Evolutionary conservation across 306 rosid species (phyloP).

Genomic region (Erythrophleum fordii): DNA sequence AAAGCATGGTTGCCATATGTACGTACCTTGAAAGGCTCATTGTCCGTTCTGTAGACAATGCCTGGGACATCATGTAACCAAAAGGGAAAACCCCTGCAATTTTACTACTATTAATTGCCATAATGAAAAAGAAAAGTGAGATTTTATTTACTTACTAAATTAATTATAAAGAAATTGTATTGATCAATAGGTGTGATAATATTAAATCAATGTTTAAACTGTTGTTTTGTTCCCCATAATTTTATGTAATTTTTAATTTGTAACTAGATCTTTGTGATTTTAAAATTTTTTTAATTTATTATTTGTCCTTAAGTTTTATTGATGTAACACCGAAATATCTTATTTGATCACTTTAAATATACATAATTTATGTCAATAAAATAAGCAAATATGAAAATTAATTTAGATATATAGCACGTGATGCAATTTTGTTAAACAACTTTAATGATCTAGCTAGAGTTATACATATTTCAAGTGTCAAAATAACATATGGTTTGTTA

Average conservation of each 20-base stretch:
- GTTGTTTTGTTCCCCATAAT: not conserved
- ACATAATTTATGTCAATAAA: not conserved
- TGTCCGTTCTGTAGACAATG: constrained; percentile 71
- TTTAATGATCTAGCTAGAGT: not conserved
- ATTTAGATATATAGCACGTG: not conserved
- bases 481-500: not conserved
- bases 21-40: constrained; percentile 80
- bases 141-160: not conserved
- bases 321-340: not conserved
- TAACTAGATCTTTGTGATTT: not conserved
- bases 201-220: not conserved
- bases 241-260: not conserved
- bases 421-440: not conserved
- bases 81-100: constrained; percentile 79
- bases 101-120: not conserved
- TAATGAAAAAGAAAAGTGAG: not conserved
- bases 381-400: not conserved
- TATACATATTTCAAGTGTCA: not conserved
- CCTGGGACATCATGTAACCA: constrained; percentile 85
- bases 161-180: not conserved
- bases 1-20: not conserved
- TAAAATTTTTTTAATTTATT: not conserved
- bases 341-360: too few relatives aligned
- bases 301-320: not conserved
- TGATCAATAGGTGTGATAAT: not conserved